phyloP scores from a whole-genome alignment of 768 basidiomycete genomes.

The Termitomyces sp. region DNA sequence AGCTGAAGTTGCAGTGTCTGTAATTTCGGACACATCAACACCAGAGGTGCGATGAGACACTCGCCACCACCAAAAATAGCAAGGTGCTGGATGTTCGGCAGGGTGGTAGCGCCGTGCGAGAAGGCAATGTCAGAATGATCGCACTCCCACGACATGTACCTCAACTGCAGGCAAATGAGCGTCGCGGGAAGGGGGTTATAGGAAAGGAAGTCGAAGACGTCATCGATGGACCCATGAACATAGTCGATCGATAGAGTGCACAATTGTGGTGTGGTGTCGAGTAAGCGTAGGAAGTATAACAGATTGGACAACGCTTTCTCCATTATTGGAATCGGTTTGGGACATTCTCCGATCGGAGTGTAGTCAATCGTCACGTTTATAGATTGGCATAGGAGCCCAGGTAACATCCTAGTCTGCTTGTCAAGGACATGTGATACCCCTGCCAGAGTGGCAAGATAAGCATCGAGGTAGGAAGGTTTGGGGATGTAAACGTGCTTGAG shows the following conservation, averaged over 20 bases:
- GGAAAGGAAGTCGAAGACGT: constrained; percentile 7
- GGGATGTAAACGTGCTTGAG: constrained; percentile 16
- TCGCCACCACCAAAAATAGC: constrained; percentile 1
- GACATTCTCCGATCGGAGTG: neutral
- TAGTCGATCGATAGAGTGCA: constrained; percentile 4
- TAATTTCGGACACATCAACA: constrained; percentile 5
- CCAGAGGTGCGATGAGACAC: neutral
- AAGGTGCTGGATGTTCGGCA: constrained; percentile 2
- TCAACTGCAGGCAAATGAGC: constrained; percentile 1
- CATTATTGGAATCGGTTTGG: neutral
- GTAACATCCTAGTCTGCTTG: neutral
- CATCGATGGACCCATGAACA: constrained; percentile 4
- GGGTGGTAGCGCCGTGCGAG: neutral
- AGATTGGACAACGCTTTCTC: constrained; percentile 4
- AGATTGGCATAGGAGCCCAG: constrained; percentile 4
- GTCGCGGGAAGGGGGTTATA: constrained; percentile 9
- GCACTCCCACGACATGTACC: neutral
- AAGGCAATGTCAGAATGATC: neutral
- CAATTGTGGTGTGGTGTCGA: constrained; percentile 7
- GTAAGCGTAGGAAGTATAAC: constrained; percentile 6
- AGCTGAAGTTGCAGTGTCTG: constrained; percentile 1
- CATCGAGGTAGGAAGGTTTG: constrained; percentile 11
- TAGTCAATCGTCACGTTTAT: constrained; percentile 9
- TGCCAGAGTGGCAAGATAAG: constrained; percentile 4
- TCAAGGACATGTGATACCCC: constrained; percentile 1